Evolutionary conservation across 352 stramenopile genomes (phyloP).

Genomic region (Plasmopara viticola): DNA sequence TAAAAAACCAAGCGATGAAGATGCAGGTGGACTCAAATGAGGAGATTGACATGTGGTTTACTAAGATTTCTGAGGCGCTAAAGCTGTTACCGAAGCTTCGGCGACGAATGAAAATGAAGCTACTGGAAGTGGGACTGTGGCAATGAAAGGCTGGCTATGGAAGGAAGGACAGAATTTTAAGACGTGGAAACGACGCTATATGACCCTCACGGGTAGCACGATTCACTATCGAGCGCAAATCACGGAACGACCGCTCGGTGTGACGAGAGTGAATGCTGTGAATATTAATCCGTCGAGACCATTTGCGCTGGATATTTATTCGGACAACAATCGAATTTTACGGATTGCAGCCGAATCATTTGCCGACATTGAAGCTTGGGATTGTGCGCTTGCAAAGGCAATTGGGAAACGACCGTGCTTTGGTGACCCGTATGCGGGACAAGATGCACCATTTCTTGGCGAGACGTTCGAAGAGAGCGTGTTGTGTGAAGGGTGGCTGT

Average conservation of each 20-base stretch:
- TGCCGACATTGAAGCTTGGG: conserved; percentile 70
- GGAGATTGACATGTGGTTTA: conserved; percentile 55
- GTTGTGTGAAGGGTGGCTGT: conserved; percentile 68
- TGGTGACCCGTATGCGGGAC: conserved; percentile 48
- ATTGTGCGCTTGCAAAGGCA: conserved; percentile 42
- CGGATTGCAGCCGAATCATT: conserved; percentile 59
- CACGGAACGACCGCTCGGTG: conserved; percentile 50
- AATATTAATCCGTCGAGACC: conserved; percentile 57
- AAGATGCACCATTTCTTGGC: conserved; percentile 56
- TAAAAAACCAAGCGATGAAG: conserved; percentile 70
- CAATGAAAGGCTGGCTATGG: conserved; percentile 67
- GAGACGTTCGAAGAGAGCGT: conserved; percentile 44
- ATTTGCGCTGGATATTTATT: conserved; percentile 76
- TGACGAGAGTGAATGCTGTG: conserved; percentile 60
- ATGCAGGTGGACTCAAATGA: conserved; percentile 64
- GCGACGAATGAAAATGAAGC: conserved; percentile 28
- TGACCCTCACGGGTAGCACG: conserved; percentile 48
- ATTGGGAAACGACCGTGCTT: conserved; percentile 57
- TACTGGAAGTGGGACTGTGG: conserved; percentile 10
- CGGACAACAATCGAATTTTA: conserved; percentile 77
- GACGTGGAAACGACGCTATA: conserved; percentile 81
- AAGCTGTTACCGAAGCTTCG: conserved; percentile 19
- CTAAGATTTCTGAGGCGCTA: conserved; percentile 34
- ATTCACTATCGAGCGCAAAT: conserved; percentile 65
- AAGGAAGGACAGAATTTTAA: conserved; percentile 87